Evolutionary conservation across 495 filamentous ascomycete species (phyloP).

Genomic region (Tuber calosporum): DNA sequence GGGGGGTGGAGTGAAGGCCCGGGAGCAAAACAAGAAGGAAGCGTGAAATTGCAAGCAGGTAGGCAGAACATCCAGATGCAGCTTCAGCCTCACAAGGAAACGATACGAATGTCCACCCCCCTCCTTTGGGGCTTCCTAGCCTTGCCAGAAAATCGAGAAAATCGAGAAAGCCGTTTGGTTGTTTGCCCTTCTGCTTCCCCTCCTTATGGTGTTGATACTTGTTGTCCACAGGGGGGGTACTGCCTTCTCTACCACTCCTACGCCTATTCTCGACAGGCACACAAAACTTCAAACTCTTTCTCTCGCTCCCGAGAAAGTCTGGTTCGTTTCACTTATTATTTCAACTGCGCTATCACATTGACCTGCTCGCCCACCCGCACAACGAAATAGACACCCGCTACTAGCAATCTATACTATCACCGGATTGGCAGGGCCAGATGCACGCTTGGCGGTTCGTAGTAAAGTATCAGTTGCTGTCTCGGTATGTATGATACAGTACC

Average conservation of each 20-base stretch:
- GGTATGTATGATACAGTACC: background rate
- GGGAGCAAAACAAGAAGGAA: constrained; percentile 22
- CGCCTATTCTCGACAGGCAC: background rate
- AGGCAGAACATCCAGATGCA: constrained; percentile 27
- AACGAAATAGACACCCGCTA: constrained; percentile 16
- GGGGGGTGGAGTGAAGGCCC: constrained; percentile 24
- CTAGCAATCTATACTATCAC: constrained; percentile 20
- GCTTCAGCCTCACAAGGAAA: constrained; percentile 39
- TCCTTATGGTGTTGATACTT: background rate
- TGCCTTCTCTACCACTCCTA: background rate
- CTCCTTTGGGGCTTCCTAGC: constrained; percentile 30
- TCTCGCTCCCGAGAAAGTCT: background rate
- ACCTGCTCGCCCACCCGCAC: background rate
- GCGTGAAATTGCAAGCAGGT: constrained; percentile 16
- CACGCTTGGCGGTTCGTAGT: constrained; percentile 14
- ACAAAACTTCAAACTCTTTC: background rate
- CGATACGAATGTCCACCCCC: constrained; percentile 29
- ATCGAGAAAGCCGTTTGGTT: constrained; percentile 1
- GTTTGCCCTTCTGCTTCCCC: background rate
- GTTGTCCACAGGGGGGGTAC: background rate
- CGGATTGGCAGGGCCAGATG: constrained; percentile 22
- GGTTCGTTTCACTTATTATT: background rate
- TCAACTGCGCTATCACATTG: background rate
- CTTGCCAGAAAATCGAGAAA: too few relatives aligned
- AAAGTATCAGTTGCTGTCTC: background rate